Conservation (phyloP, 257 asterid species). For the Penstemon newberryi region DNA sequence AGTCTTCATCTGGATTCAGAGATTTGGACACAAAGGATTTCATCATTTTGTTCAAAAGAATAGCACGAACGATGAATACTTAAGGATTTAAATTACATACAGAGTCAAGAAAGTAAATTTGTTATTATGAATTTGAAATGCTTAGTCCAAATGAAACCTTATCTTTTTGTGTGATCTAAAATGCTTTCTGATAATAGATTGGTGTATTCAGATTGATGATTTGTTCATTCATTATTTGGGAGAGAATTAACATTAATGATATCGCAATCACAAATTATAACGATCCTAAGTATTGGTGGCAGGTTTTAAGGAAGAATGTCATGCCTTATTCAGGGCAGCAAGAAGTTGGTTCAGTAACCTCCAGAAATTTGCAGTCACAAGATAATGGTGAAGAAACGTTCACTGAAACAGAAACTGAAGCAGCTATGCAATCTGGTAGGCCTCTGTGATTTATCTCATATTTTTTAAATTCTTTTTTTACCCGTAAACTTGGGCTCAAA, state of each 20-base stretch:
- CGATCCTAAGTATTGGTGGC: slow-evolving; percentile 76
- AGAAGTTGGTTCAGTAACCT: slow-evolving; percentile 32
- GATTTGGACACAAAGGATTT: too few relatives aligned
- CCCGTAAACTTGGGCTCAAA: too few relatives aligned
- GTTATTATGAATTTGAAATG: too few relatives aligned
- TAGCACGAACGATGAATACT: too few relatives aligned
- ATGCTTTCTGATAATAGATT: slow-evolving; percentile 20
- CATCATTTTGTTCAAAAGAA: too few relatives aligned
- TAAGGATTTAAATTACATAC: too few relatives aligned
- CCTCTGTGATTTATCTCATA: slow-evolving; percentile 18
- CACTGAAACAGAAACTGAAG: slow-evolving; percentile 37
- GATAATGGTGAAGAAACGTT: slow-evolving; percentile 38
- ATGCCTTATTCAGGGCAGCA: slow-evolving; percentile 45
- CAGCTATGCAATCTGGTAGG: slow-evolving; percentile 47
- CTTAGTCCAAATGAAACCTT: too few relatives aligned
- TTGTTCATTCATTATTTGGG: slow-evolving; percentile 29
- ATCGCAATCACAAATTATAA: slow-evolving; percentile 48
- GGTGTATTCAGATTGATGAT: slow-evolving; percentile 32
- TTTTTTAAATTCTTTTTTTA: background rate
- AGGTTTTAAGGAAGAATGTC: slow-evolving; percentile 49
- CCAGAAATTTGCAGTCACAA: slow-evolving; percentile 32
- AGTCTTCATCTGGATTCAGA: too few relatives aligned
- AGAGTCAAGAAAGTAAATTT: too few relatives aligned
- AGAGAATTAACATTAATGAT: slow-evolving; percentile 58
- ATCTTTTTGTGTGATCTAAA: background rate